Base-by-base conservation (phyloP, 345 rosid genomes). In the Populus nigra region DNA sequence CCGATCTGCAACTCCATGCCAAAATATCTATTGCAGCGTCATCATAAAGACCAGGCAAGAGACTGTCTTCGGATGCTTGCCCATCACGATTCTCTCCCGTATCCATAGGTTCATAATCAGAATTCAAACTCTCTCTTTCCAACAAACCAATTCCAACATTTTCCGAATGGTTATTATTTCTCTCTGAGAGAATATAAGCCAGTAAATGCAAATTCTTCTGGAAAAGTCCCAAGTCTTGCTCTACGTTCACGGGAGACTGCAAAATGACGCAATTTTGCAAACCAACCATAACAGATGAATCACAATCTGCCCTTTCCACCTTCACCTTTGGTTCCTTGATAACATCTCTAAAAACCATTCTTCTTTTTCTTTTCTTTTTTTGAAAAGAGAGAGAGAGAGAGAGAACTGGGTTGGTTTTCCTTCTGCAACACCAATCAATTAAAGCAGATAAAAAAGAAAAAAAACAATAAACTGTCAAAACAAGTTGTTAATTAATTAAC, bases 41-140 rank as follows among this genome's bases (percentile, higher is more conserved):
- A 73, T 91, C 94, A 25, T 88, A 82, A 70, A 92, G 93, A 73
- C 97, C 95, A 11, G 94, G 95, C 77, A 92, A 87, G 79, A 92
- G 83, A 71, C 85, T 61, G 39, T 76, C 74, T 35, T 80, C 82
- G 2, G 83, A 72, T 27, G 75, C 67, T 35, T 74, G 79, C n/a
- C 77, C 68, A 50, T 68, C 57, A 39, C 74, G 82, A 65, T 72
- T 79, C 38, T 81, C 76, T 43, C 83, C 84, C 77, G 33, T 76
- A 63, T 65, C 63, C 63, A 59, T 59, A n/a, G 29, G 63, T 23
- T 72, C 75, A 9, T 73, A 80, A 80, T 71, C 72, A 61, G 45
- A 77, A 71, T 43, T 57, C 63, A 2, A 69, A 53, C 72, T 76
- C 62, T 80, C 84, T 16, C 77, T 72, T 43, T 74, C 67, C 25